A percentile compares a stretch with the other conserved stretches of the same genome.
Conservation (phyloP, 345 rosid species). For the Atalantia buxifolia region DNA sequence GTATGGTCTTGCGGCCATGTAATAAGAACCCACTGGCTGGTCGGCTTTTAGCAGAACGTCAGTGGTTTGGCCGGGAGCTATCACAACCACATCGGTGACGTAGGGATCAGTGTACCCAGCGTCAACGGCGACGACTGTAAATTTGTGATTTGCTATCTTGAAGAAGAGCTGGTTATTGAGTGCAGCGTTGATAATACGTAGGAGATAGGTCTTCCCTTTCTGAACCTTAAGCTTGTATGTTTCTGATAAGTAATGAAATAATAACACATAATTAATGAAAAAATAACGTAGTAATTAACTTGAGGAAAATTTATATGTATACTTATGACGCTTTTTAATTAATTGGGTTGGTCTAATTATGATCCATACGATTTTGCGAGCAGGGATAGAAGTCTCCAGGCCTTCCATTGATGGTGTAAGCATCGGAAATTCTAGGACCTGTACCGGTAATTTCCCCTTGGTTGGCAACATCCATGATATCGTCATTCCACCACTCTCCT, state of each 20-base stretch:
- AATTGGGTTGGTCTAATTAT: not conserved
- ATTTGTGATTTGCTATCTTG: slow-evolving; percentile 75
- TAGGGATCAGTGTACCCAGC: slow-evolving; percentile 68
- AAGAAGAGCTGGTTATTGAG: slow-evolving; percentile 74
- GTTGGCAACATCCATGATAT: slow-evolving; percentile 55
- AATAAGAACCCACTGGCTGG: slow-evolving; percentile 59
- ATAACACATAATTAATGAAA: not conserved
- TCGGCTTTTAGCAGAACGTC: slow-evolving; percentile 65
- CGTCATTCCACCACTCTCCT: slow-evolving; percentile 91
- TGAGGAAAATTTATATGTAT: not conserved
- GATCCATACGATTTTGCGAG: slow-evolving; percentile 45
- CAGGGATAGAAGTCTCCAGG: slow-evolving; percentile 89
- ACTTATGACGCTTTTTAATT: not conserved
- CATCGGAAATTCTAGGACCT: slow-evolving; percentile 62
- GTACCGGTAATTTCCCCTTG: slow-evolving; percentile 51
- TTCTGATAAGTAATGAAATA: slow-evolving; percentile 24
- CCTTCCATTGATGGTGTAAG: slow-evolving; percentile 80
- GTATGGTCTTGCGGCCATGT: slow-evolving; percentile 75
- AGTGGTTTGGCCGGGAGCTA: slow-evolving; percentile 74
- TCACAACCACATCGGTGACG: slow-evolving; percentile 53
- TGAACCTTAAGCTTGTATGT: slow-evolving; percentile 52
- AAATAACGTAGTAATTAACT: too few species aligned
- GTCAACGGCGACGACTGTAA: slow-evolving; percentile 74
- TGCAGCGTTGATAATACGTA: slow-evolving; percentile 90
- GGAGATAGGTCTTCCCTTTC: slow-evolving; percentile 65